Base-by-base conservation (phyloP, 2,329 filamentous ascomycete genomes). In the Cordyceps cicadae region DNA sequence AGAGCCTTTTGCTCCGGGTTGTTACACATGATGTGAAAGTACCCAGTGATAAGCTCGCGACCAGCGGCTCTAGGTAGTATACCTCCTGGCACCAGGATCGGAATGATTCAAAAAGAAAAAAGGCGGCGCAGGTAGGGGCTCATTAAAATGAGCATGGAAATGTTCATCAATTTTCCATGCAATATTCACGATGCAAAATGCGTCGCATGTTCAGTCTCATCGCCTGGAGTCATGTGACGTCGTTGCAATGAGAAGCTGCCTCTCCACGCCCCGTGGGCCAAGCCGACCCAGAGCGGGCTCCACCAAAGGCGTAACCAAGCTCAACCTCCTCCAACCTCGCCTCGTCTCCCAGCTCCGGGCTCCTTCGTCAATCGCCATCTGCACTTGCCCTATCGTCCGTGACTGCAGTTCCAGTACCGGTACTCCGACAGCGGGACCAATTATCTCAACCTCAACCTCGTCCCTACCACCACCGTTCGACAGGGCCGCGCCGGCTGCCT, bases 281-380 rank as follows among this genome's bases (percentile, higher is more conserved):
- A 63, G 66, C 62, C 64, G 67, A 63, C 65, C 67, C 66, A 67
- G 58, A 39, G 48, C 53, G 67, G 67, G 67, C 71, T 71, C 72
- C 73, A 74, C 72, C 66, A 64, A 67, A 67, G 66, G 45, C 66
- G 70, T 68, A 72, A 69, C 69, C 71, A 72, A 73, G 72, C 73
- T 75, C 69, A 70, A 71, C 70, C 70, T 72, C 72, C 71, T 72
- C 71, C 71, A 72, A 71, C 70, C 70, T 74, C 70, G 56, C 49
- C 49, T 59, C 29, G 60, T 66, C 67, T 65, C 12, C 65, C 64
- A 66, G 64, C 66, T 69, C 62, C 64, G 65, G 66, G 63, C 67
- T 57, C 63, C 45, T 45, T 55, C 61, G 61, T 43, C 61, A 55
- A 46, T 55, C 59, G 29, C 57, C 53, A 64, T 63, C 59, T 65